Evolutionary conservation across 495 filamentous ascomycete genomes (phyloP), one percentile per base, ranked within the genome.

Genomic region (Cercophora sp.): DNA sequence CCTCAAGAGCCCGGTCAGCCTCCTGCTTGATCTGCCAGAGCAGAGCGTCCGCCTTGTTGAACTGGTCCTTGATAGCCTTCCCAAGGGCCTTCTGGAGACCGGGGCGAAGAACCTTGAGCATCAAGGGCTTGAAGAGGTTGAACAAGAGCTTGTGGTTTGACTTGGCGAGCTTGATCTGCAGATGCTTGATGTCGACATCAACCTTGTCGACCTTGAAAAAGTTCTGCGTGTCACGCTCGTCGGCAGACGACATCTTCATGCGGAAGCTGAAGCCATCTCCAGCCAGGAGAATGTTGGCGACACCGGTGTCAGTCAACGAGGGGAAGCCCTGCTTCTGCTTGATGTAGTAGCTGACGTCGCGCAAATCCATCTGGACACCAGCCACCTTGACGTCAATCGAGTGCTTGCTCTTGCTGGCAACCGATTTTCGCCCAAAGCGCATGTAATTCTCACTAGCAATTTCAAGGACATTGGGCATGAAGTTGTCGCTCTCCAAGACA

Each of bases 321-420:
- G 92, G 94, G 77, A 96, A 96, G 36, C 94, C 94, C 65, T 94
- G 77, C 79, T 98, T 98, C 72, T 85, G 87, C 71, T 94, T 91
- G 75, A 98, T 79, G 68, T 96, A 92, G 76, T 94, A 98, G 74
- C 85, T 87, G 45, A 98, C 87, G 68, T 97, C 93, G 57, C 80
- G 76, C 60, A 92, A 69, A 55, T 91, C 88, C 78, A 87, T 87
- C 73, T 98, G 93, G 45, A 97, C 81, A 16, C 91, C 91, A 44
- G 89, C 93, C 4, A 88, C 86, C 31, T 87, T 86, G 37, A 97
- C 75, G 76, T 91, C 85, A 34, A 89, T 74, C 59, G 87, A 85
- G 69, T 96, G 89, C 67, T 85, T 84, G 58, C 81, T 84, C 74
- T 83, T 89, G 80, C 79, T 96, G 16, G 68, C 58, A 19, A 70